Conservation (phyloP, 306 rosid species). For the Bauhinia variegata region DNA sequence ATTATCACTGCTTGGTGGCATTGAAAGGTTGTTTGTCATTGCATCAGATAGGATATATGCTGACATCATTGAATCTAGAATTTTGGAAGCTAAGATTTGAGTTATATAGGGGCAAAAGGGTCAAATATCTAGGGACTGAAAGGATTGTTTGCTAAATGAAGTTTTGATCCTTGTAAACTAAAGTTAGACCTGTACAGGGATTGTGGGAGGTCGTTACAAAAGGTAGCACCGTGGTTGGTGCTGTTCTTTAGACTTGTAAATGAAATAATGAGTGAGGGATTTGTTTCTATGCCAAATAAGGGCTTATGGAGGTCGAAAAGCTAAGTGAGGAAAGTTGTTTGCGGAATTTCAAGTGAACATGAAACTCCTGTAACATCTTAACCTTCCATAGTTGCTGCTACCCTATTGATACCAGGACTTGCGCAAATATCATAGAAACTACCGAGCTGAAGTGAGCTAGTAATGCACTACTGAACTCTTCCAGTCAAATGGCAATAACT, state of each 20-base stretch:
- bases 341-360: not conserved
- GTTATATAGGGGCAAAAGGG: not conserved
- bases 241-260: slow-evolving; percentile 7
- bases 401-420: slow-evolving; percentile 13
- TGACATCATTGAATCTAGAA: not conserved
- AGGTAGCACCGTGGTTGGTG: not conserved
- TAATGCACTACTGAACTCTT: not conserved
- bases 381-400: not conserved
- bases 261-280: not conserved
- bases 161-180: not conserved
- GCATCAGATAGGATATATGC: not conserved
- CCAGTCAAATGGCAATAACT: not conserved
- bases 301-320: slow-evolving; percentile 9
- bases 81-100: slow-evolving; percentile 1
- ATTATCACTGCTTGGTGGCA: not conserved
- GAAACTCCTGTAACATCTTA: not conserved
- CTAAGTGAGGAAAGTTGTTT: not conserved
- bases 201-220: not conserved
- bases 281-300: slow-evolving; percentile 1
- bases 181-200: not conserved
- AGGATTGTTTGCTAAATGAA: not conserved
- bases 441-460: slow-evolving; percentile 25
- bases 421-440: slow-evolving; percentile 11
- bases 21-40: not conserved
- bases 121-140: slow-evolving; percentile 11